Conservation (phyloP, 2,329 filamentous ascomycete species). For the Pseudogymnoascus sp. region DNA sequence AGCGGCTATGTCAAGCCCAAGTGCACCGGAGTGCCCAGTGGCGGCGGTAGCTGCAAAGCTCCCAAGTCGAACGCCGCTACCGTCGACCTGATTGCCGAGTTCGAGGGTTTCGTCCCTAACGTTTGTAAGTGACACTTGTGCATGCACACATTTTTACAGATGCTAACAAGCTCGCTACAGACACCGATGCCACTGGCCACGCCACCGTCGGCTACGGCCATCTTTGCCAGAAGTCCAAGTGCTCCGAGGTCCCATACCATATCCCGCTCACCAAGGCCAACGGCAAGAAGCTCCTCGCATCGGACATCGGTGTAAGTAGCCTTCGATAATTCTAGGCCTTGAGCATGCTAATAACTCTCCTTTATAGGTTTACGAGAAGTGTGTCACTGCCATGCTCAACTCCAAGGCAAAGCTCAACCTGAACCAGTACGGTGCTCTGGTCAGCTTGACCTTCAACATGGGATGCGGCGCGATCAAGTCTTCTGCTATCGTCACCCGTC, state of each 20-base stretch:
- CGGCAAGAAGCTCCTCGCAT: conserved; percentile 34
- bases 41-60: conserved; percentile 38
- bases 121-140: conserved; percentile 19
- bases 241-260: conserved; percentile 38
- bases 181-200: conserved; percentile 37
- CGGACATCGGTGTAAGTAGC: conserved; percentile 32
- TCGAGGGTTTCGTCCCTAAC: conserved; percentile 29
- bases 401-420: conserved; percentile 35
- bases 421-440: conserved; percentile 46
- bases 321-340: neutral
- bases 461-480: conserved; percentile 36
- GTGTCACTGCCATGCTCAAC: conserved; percentile 32
- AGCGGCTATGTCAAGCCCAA: conserved; percentile 1
- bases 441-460: conserved; percentile 45
- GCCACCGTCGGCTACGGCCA: conserved; percentile 46
- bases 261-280: conserved; percentile 38
- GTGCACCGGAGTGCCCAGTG: conserved; percentile 48
- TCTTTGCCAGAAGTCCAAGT: conserved; percentile 35
- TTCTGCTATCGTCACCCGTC: conserved; percentile 36
- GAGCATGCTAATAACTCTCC: neutral
- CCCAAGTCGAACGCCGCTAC: conserved; percentile 30
- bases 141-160: neutral
- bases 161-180: conserved; percentile 13
- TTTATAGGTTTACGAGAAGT: conserved; percentile 29
- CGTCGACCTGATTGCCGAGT: conserved; percentile 32